Evolutionary conservation across 1,284 basidiomycete species (phyloP), one percentile per base, ranked within the genome.

Genomic region (Cystobasidium pallidum): DNA sequence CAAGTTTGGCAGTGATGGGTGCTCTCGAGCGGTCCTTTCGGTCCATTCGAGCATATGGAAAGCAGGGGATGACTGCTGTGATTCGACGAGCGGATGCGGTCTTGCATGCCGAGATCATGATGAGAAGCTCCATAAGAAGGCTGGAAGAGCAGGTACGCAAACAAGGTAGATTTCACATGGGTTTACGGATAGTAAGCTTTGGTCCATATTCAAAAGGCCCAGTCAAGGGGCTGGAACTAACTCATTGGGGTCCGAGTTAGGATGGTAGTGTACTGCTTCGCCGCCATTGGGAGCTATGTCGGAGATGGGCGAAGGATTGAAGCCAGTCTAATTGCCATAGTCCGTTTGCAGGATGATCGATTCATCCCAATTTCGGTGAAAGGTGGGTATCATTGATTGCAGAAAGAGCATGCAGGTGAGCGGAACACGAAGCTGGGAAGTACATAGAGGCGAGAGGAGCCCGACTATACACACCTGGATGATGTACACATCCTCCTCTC

Each of bases 401-500:
- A n/a, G 19, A n/a, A 45, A 45, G 43, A 11, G 19, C 8, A 45
- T 17, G 11, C 43, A 45, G 43, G 43, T 45, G 43, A 45, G 43
- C n/a, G 11, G 19, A n/a, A n/a, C 43, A 45, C 8, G 15, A 41
- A 45, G 43, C 43, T 45, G 8, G 6, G 43, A 54, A 55, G 32
- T 30, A 3, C 10, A 55, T 55, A 26, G 19, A 11, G 36, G 55
- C 13, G 10, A 45, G 19, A 45, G n/a, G 19, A 15, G 15, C 39
- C 43, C 13, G 36, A 6, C 7, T 13, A 39, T 39, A 17, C 82
- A 81, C n/a, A 80, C 81, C 83, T 96, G 94, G 78, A 97, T 86
- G 84, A 97, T 95, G 85, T 95, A 97, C 36, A 95, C 92, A 80
- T 97, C 94, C 83, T 97, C 94, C 81, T 99, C 95, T 72, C 95